Evolutionary conservation across 257 asterid species (phyloP).

Genomic region (Petunia secreta): DNA sequence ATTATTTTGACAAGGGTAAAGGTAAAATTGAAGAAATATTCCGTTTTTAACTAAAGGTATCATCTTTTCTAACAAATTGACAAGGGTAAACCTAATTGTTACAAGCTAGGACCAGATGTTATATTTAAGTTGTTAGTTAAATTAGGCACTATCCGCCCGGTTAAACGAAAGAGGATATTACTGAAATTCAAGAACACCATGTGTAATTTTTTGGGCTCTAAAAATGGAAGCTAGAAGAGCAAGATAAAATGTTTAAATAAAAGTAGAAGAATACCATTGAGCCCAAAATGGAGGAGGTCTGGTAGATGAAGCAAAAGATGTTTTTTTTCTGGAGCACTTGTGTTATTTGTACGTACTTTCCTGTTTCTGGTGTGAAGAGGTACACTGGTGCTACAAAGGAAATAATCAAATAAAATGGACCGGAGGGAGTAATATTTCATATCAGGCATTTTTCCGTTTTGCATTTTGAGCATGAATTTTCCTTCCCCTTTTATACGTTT

Average conservation of each 20-base stretch:
- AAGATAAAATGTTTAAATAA: background rate
- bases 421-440: no score
- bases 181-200: background rate
- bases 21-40: slow-evolving; percentile 14
- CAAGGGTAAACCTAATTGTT: background rate
- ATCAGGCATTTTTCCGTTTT: no score
- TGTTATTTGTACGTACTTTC: no score
- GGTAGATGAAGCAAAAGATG: no score
- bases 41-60: background rate
- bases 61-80: slow-evolving; percentile 3
- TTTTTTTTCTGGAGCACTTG: no score
- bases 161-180: no score
- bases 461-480: no score
- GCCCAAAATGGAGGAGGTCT: background rate
- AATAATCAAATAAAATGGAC: no score
- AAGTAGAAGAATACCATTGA: slow-evolving; percentile 19
- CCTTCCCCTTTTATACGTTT: no score
- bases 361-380: no score
- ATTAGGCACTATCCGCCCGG: background rate
- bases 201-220: background rate
- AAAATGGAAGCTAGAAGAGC: background rate
- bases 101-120: background rate
- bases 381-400: no score
- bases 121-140: background rate
- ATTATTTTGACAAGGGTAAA: background rate